These are phyloP conservation scores for Starmerella riodocensis DNA, from an alignment of 805 yeast species.

Conservation along the genomic window DNA sequence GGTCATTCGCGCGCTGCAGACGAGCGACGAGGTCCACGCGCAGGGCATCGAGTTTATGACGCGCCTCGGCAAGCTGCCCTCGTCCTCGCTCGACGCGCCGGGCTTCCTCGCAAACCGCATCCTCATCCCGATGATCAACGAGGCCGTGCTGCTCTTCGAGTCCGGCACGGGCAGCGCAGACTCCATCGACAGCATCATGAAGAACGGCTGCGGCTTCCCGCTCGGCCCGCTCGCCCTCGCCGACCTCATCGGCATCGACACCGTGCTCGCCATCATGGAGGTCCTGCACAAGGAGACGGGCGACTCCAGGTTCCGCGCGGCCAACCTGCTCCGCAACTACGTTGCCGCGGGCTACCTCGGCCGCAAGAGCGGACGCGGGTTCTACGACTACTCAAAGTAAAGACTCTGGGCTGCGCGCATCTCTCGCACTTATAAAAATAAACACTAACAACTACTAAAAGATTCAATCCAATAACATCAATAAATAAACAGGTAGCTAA, in stretches of 20 bases:
- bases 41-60: slow-evolving; percentile 26
- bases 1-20: slow-evolving; percentile 32
- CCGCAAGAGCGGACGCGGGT: slow-evolving; percentile 31
- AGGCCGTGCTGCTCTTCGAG: slow-evolving; percentile 31
- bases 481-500: too few species aligned
- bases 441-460: too few species aligned
- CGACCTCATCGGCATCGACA: slow-evolving; percentile 34
- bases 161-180: slow-evolving; percentile 31
- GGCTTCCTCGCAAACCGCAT: slow-evolving; percentile 35
- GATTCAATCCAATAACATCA: too few species aligned
- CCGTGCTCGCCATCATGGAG: slow-evolving; percentile 32
- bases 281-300: slow-evolving; percentile 31
- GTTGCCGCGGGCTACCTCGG: slow-evolving; percentile 35
- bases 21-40: slow-evolving; percentile 27
- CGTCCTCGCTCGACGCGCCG: slow-evolving; percentile 30
- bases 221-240: slow-evolving; percentile 35
- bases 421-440: too few species aligned
- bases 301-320: slow-evolving; percentile 33
- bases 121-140: slow-evolving; percentile 34
- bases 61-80: slow-evolving; percentile 29
- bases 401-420: too few species aligned
- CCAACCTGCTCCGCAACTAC: slow-evolving; percentile 28
- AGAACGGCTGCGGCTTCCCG: slow-evolving; percentile 36
- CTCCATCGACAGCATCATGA: slow-evolving; percentile 34
- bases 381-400: slow-evolving; percentile 27